These are phyloP conservation scores for Eucalyptus microcorys DNA, from an alignment of 345 rosid species.

Conservation along the genomic window DNA sequence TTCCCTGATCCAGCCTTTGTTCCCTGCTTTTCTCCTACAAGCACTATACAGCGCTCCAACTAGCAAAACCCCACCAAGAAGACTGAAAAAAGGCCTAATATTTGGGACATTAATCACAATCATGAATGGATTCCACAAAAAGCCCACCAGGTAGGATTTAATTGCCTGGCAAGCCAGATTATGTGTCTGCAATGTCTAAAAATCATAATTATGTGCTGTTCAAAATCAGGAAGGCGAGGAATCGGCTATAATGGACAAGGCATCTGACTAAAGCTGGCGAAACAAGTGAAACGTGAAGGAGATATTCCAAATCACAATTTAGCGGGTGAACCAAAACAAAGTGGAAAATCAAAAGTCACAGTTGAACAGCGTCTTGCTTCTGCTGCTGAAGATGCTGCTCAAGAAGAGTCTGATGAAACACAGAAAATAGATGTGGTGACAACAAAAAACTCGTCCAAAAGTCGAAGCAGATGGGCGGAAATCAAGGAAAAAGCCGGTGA, in stretches of 20 bases:
- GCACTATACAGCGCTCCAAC: conserved; percentile 71
- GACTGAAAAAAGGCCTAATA: conserved; percentile 13
- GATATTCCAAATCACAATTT: neutral
- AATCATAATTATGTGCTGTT: neutral
- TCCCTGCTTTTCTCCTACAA: conserved; percentile 80
- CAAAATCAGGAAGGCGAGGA: neutral
- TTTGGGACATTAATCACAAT: neutral
- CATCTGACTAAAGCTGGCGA: neutral
- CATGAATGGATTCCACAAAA: neutral
- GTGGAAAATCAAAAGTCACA: neutral
- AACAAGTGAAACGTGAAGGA: neutral
- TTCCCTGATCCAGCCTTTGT: neutral
- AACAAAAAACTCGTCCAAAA: neutral
- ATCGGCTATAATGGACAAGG: neutral
- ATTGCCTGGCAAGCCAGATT: neutral
- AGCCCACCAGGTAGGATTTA: neutral
- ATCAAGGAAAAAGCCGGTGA: neutral
- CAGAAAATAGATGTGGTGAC: neutral
- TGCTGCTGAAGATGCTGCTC: neutral
- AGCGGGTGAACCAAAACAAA: neutral
- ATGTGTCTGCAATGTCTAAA: neutral
- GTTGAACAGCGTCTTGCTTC: neutral
- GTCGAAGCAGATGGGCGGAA: neutral
- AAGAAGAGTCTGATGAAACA: neutral
- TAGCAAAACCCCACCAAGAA: conserved; percentile 53